Percentiles rank a stretch among this genome's conserved stretches.
These are phyloP conservation scores for Daldinia caldariorum DNA, from an alignment of 495 filamentous ascomycete species.

Conservation along the genomic window DNA sequence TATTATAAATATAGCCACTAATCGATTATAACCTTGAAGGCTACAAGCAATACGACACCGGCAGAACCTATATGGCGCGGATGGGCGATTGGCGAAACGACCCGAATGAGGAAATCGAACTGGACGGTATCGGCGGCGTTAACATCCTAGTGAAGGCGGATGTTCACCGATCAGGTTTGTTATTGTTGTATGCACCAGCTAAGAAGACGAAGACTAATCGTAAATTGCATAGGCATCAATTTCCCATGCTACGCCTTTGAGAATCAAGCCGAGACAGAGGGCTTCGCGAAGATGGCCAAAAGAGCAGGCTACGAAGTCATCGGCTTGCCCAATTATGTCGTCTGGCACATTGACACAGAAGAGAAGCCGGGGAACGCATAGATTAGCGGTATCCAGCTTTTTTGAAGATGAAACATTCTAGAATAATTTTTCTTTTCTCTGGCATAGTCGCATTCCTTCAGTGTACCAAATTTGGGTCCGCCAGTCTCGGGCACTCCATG, in stretches of 20 bases:
- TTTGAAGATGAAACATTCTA: constrained; percentile 28
- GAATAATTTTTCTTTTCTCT: constrained; percentile 30
- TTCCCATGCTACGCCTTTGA: constrained; percentile 98
- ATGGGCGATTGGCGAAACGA: constrained; percentile 93
- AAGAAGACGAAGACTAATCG: constrained; percentile 19
- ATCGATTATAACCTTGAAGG: constrained; percentile 57
- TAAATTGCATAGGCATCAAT: constrained; percentile 78
- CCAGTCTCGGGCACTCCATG: constrained; percentile 42
- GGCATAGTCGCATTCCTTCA: constrained; percentile 32
- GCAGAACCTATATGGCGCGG: constrained; percentile 82
- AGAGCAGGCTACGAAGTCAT: constrained; percentile 91
- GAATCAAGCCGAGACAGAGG: constrained; percentile 98
- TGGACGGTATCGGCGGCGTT: constrained; percentile 96
- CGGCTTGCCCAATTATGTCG: constrained; percentile 95
- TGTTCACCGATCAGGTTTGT: constrained; percentile 89
- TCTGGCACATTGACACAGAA: constrained; percentile 99
- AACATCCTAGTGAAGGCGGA: constrained; percentile 98
- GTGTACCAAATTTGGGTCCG: constrained; percentile 34
- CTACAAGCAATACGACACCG: constrained; percentile 92
- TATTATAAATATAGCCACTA: constrained; percentile 5
- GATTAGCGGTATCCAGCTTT: constrained; percentile 18
- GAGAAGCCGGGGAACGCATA: constrained; percentile 89
- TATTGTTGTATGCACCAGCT: constrained; percentile 41
- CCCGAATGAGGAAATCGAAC: constrained; percentile 87
- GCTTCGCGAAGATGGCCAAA: constrained; percentile 99